Evolutionary conservation across 2,329 filamentous ascomycete species (phyloP), one percentile per base, ranked within the genome.

Genomic region (Laburnicola sp.): DNA sequence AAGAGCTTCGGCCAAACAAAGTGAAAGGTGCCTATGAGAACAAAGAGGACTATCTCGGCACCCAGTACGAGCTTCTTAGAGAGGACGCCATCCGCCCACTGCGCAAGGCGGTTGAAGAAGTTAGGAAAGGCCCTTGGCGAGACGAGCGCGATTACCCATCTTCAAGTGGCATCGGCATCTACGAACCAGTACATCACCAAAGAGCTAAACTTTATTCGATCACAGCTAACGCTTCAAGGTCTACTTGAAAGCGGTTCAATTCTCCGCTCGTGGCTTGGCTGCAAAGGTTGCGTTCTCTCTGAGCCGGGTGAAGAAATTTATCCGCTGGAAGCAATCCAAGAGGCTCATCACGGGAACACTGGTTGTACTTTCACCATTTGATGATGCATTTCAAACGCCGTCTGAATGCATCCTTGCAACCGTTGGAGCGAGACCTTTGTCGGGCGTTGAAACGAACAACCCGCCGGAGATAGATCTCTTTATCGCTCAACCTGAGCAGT

Each of bases 391-490:
- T 62, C 65, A 76, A 26, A 31, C 34, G 11, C 34, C 32, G 4
- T 82, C 69, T 0, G 78, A 82, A 28, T 91, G 88, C 57, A 82
- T 86, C 35, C 77, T 94, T 3, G 91, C 87, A 0, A 78, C 84
- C 2, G 81, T 97, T 22, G 88, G 88, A 4, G 88, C 88, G 11
- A 80, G 89, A 9, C 83, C 85, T 0, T 68, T 90, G 3, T 72
- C 77, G 1, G 83, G 82, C 0, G 73, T 95, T 0, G 80, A 87
- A 34, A 77, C 82, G 27, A 78, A 83, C 27, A 82, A 84, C 37
- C 86, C 88, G 0, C 87, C 89, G 0, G 81, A 86, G 30, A 80
- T 96, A 11, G 90, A 96, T 58, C 75, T 96, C 0, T 86, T 87
- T 63, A 92, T 91, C 75, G 81, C 82, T 0, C 71, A 80, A 6